Conservation (phyloP, 176 grass and related monocot genomes). For the Tuctoria greenei region DNA sequence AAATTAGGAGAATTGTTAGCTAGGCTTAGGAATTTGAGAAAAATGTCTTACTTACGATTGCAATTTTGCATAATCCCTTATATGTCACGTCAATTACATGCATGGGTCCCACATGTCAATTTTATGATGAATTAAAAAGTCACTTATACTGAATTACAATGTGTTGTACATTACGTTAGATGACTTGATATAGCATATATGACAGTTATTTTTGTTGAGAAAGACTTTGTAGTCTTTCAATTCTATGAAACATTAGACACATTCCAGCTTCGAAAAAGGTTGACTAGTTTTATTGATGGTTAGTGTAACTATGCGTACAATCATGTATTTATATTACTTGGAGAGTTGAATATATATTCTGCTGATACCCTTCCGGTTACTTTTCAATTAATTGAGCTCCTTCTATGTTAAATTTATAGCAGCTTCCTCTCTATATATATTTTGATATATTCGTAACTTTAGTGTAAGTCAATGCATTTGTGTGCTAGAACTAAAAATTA, state of each 20-base stretch:
- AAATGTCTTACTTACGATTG: not conserved
- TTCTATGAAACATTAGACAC: not conserved
- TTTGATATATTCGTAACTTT: not conserved
- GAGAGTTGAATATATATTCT: conserved; percentile 2
- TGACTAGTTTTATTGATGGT: not conserved
- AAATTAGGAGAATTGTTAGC: not conserved
- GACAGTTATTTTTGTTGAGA: not conserved
- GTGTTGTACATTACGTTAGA: not conserved
- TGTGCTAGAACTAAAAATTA: too few relatives aligned
- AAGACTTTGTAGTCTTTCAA: not conserved
- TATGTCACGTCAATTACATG: not conserved
- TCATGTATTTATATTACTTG: not conserved
- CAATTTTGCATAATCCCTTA: not conserved
- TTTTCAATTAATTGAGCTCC: not conserved
- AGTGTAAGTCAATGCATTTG: too few relatives aligned
- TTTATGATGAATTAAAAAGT: too few relatives aligned
- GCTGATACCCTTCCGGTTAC: not conserved
- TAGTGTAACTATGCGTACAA: not conserved
- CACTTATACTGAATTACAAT: not conserved
- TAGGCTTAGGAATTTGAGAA: too few relatives aligned
- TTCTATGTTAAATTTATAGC: not conserved
- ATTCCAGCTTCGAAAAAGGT: conserved; percentile 6
- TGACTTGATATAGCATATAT: not conserved
- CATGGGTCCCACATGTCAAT: too few relatives aligned
- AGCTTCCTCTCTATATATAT: not conserved